Evolutionary conservation across 2,329 filamentous ascomycete genomes (phyloP).

Genomic region (Scytalidium lignicola): DNA sequence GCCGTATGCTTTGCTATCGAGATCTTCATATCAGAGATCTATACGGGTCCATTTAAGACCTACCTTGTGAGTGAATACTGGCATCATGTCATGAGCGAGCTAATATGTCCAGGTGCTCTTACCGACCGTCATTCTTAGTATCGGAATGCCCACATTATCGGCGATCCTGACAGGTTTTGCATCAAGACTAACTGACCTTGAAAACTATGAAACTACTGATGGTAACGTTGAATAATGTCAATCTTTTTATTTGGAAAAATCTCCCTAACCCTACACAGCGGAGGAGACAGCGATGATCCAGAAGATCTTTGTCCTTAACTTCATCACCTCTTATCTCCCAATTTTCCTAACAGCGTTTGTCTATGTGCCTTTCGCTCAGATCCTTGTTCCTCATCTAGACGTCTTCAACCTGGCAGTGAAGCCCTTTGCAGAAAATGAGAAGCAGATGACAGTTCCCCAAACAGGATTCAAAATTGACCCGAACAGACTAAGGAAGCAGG

Average conservation of each 20-base stretch:
- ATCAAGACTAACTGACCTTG: conserved; percentile 69
- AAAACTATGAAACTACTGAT: conserved; percentile 89
- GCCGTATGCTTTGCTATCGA: conserved; percentile 86
- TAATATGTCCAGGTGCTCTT: conserved; percentile 63
- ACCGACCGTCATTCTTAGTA: conserved; percentile 81
- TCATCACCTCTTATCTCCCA: conserved; percentile 90
- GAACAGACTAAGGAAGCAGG: conserved; percentile 76
- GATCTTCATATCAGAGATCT: conserved; percentile 92
- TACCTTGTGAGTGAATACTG: conserved; percentile 59
- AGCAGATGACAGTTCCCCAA: conserved; percentile 54
- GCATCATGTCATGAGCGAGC: not conserved
- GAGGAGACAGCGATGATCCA: conserved; percentile 80
- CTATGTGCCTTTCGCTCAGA: conserved; percentile 84
- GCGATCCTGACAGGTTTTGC: conserved; percentile 72
- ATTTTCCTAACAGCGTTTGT: conserved; percentile 92
- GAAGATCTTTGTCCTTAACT: conserved; percentile 94
- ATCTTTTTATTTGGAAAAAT: conserved; percentile 7
- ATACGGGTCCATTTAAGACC: conserved; percentile 80
- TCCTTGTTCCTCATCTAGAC: conserved; percentile 81
- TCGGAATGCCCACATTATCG: conserved; percentile 73
- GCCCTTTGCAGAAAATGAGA: conserved; percentile 69
- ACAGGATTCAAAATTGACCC: conserved; percentile 76
- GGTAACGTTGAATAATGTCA: conserved; percentile 30
- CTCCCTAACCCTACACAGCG: conserved; percentile 35
- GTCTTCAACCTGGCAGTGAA: conserved; percentile 72